Evolutionary conservation across 257 asterid genomes (phyloP).

Genomic region (Gentiana macrophylla): DNA sequence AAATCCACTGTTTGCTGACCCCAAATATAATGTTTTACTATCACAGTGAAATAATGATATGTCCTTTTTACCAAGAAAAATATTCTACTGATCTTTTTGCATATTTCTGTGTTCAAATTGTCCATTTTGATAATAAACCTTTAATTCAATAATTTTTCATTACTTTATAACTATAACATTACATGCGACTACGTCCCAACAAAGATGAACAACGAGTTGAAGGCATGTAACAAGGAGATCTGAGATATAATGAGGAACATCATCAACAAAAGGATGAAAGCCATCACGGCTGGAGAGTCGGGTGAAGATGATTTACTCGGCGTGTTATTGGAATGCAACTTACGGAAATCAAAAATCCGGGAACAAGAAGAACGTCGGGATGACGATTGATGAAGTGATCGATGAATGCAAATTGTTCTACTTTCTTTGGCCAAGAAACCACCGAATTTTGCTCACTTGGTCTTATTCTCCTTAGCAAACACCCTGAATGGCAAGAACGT

Average conservation of each 20-base stretch:
- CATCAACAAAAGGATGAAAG: slow-evolving; percentile 22
- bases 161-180: neutral
- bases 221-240: slow-evolving; percentile 21
- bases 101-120: too few species aligned
- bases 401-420: slow-evolving; percentile 1
- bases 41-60: too few species aligned
- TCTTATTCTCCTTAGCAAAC: neutral
- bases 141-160: neutral
- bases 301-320: slow-evolving; percentile 23
- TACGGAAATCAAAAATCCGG: slow-evolving; percentile 5
- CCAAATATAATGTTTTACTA: too few species aligned
- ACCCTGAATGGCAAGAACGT: slow-evolving; percentile 4
- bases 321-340: slow-evolving; percentile 1
- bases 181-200: slow-evolving; percentile 28
- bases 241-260: slow-evolving; percentile 22
- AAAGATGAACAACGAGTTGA: slow-evolving; percentile 28
- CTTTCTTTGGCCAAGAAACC: slow-evolving; percentile 2
- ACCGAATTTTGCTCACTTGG: slow-evolving; percentile 1
- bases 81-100: too few species aligned
- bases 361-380: slow-evolving; percentile 5
- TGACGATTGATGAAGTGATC: neutral
- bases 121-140: neutral
- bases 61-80: too few species aligned
- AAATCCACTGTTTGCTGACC: too few species aligned
- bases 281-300: slow-evolving; percentile 17